phyloP scores from a whole-genome alignment of 2,329 filamentous ascomycete species.

The Colletotrichum melonis region DNA sequence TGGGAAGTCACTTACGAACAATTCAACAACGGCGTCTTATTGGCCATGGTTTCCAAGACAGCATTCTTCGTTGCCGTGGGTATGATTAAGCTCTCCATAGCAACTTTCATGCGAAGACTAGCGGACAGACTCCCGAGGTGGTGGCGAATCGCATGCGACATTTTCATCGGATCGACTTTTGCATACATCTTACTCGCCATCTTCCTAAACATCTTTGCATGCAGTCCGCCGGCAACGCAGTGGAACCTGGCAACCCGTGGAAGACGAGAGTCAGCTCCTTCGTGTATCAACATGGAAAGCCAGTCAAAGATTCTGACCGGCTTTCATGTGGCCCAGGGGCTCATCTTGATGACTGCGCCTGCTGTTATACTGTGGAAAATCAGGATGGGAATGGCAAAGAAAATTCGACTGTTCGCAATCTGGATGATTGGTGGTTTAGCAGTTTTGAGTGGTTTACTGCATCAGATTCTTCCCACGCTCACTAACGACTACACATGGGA shows the following conservation, averaged over 20 bases:
- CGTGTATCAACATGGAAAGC: slow-evolving; percentile 38
- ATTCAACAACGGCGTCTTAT: slow-evolving; percentile 42
- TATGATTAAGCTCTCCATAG: slow-evolving; percentile 50
- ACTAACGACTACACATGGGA: slow-evolving; percentile 40
- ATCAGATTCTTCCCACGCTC: slow-evolving; percentile 39
- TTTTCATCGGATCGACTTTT: slow-evolving; percentile 44
- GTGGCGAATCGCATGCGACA: slow-evolving; percentile 45
- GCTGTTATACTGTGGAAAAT: slow-evolving; percentile 49
- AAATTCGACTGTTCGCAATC: slow-evolving; percentile 44
- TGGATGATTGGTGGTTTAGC: slow-evolving; percentile 46
- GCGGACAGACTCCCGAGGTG: slow-evolving; percentile 42
- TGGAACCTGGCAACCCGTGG: slow-evolving; percentile 43
- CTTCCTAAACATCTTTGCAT: slow-evolving; percentile 45
- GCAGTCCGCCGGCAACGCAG: slow-evolving; percentile 40
- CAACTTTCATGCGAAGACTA: slow-evolving; percentile 49
- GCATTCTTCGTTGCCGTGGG: slow-evolving; percentile 45
- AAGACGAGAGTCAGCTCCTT: slow-evolving; percentile 32
- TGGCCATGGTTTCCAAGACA: slow-evolving; percentile 36
- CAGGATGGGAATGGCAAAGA: slow-evolving; percentile 43
- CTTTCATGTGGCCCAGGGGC: slow-evolving; percentile 48
- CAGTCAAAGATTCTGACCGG: slow-evolving; percentile 41
- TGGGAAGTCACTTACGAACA: slow-evolving; percentile 49
- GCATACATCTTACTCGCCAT: slow-evolving; percentile 44
- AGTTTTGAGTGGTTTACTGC: slow-evolving; percentile 45
- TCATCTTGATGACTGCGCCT: slow-evolving; percentile 45